Evolutionary conservation across 2,329 filamentous ascomycete species (phyloP), one percentile per base, ranked within the genome.

Genomic region (Neophaeococcomyces mojaviensis): DNA sequence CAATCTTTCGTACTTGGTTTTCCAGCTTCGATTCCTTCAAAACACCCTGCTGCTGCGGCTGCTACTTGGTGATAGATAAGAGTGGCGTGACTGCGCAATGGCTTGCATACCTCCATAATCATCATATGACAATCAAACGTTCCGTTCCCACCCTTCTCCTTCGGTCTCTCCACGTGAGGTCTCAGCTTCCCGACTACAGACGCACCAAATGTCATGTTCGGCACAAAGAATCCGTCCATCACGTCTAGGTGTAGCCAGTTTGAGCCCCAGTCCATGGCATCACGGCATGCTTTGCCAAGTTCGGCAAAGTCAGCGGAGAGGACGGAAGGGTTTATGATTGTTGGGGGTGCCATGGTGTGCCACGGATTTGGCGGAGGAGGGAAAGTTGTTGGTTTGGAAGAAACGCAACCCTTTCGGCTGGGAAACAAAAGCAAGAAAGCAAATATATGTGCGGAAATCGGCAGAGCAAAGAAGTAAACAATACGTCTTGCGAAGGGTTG

Each of bases 51-150:
- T 28, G 10, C 24, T 28, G 24, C 5, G 5, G 24, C 24, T 28
- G 24, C 24, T 28, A 6, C 24, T 28, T 28, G 5, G 24, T 28
- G 24, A 28, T 28, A 10, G 10, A 28, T 28, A 5, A 28, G 5
- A 35, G 38, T 26, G 26, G 40, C n/a, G n/a, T n/a, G n/a, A n/a
- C n/a, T n/a, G 46, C 15, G 13, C 24, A 22, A 47, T 19, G 20
- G 20, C 28, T n/a, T 39, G 50, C 68, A 57, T 74, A 90, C 87
- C 84, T 98, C 90, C 60, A 88, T 82, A 63, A 98, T 94, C 92
- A 98, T 98, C 92, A 98, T 97, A 70, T 98, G 92, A 76, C 92
- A 98, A 69, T 98, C 92, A 65, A 98, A 98, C 12, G 90, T 97
- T 51, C 92, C 92, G 58, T 82, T 85, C 44, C 86, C 88, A 56